A percentile compares a stretch with the other conserved stretches of the same genome.
Conservation (phyloP, 352 stramenopile genomes). For the Phytopythium oedochilum region DNA sequence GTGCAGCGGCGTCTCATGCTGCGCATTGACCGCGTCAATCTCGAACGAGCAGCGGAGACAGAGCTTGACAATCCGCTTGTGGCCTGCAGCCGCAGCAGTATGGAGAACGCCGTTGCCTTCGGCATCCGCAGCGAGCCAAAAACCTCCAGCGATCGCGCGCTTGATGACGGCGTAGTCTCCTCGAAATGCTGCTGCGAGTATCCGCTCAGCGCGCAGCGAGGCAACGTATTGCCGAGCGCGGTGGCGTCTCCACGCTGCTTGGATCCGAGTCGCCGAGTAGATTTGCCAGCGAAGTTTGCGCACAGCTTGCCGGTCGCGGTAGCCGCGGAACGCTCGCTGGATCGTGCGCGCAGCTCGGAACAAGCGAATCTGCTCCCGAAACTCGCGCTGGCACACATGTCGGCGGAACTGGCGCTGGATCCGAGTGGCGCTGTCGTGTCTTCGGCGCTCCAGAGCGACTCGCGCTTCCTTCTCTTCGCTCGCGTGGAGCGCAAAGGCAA, state of each 20-base stretch:
- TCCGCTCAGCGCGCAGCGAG: conserved; percentile 38
- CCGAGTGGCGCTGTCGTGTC: conserved; percentile 31
- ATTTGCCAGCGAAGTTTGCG: conserved; percentile 34
- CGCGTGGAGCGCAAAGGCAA: conserved; percentile 17
- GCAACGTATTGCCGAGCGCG: conserved; percentile 32
- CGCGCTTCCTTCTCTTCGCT: conserved; percentile 32
- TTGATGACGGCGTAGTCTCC: conserved; percentile 73
- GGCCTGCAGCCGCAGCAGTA: conserved; percentile 49
- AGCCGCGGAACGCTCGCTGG: conserved; percentile 54
- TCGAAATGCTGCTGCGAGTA: conserved; percentile 65
- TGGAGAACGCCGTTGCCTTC: conserved; percentile 75
- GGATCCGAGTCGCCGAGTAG: conserved; percentile 32
- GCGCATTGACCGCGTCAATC: conserved; percentile 57
- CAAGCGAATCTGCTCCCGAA: conserved; percentile 21
- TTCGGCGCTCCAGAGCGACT: conserved; percentile 19
- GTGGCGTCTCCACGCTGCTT: conserved; percentile 51
- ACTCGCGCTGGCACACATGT: conserved; percentile 43
- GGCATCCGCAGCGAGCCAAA: conserved; percentile 43
- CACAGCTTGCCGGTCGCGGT: conserved; percentile 28
- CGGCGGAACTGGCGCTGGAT: conserved; percentile 75
- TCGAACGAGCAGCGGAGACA: conserved; percentile 73
- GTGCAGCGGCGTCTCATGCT: conserved; percentile 63
- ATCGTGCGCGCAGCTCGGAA: conserved; percentile 52
- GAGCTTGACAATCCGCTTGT: conserved; percentile 80
- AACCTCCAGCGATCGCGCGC: conserved; percentile 39